Evolutionary conservation across 1,139 yeast genomes (phyloP), one percentile per base, ranked within the genome.

Genomic region (Geotrichum macrosporum): DNA sequence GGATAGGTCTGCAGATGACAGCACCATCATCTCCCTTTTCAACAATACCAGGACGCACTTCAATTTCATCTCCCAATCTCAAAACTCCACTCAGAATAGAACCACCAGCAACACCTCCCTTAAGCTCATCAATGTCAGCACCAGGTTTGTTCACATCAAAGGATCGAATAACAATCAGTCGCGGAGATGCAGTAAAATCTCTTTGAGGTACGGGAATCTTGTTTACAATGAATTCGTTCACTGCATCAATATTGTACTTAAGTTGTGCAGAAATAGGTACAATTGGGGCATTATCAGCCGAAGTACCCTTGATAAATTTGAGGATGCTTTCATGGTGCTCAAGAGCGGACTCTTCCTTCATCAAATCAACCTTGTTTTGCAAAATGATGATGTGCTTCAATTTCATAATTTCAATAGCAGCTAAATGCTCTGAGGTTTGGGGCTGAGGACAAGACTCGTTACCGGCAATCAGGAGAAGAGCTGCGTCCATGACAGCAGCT

Each of bases 91-190:
- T 87, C 65, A 92, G 77, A 61, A 94, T 92, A 48, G 96, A 87
- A 59, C 99, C 99, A 75, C 99, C 99, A 41, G 99, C 99, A 65
- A 94, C 98, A 79, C 99, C 99, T 63, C 99, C 99, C 74, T 89
- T 89, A 66, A 94, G 78, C 62, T 92, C 98, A 57, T 85, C 94
- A 59, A 94, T 86, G 69, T 89, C 97, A 36, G 96, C 83, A 74
- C 99, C 99, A 52, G 99, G 99, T 71, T 87, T 88, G 74, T 94
- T 94, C 55, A 94, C 98, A 70, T 94, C 99, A 67, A 94, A 94
- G 33, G 98, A 92, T 75, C 99, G 84, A 63, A 94, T 94, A 53
- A 94, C 98, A 67, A 94, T 94, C 63, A 94, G 80, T 65, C 95
- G 81, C 61, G 98, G 98, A 53, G 89, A 80, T 35, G 95, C 94